Conservation (phyloP, 176 grass and related monocot genomes). For the Phoenix dactylifera region DNA sequence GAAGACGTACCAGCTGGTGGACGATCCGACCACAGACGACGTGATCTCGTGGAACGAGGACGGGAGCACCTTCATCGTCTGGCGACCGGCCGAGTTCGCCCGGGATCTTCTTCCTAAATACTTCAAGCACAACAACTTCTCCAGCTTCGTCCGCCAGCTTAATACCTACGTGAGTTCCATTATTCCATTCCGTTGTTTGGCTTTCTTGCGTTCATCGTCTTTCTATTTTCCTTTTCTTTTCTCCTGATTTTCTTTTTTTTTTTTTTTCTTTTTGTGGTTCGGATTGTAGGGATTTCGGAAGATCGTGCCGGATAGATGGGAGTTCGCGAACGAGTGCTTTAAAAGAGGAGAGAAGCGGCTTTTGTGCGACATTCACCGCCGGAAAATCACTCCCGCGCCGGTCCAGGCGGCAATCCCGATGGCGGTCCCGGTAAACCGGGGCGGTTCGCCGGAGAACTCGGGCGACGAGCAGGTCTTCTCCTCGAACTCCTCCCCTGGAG, state of each 20-base stretch:
- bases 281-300: slow-evolving; percentile 11
- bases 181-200: too few species aligned
- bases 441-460: not conserved
- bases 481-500: slow-evolving; percentile 6
- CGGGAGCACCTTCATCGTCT: slow-evolving; percentile 11
- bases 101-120: slow-evolving; percentile 12
- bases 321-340: slow-evolving; percentile 22
- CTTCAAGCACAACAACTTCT: slow-evolving; percentile 29
- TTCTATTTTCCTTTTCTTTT: too few species aligned
- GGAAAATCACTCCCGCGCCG: not conserved
- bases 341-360: slow-evolving; percentile 5
- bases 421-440: too few species aligned
- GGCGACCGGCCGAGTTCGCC: slow-evolving; percentile 18
- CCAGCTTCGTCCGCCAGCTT: slow-evolving; percentile 26
- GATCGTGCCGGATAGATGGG: slow-evolving; percentile 9
- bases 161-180: slow-evolving; percentile 12
- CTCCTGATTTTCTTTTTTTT: not conserved
- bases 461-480: slow-evolving; percentile 10
- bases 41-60: slow-evolving; percentile 17
- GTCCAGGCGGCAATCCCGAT: not conserved
- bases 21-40: slow-evolving; percentile 10
- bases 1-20: slow-evolving; percentile 17
- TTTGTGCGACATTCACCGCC: slow-evolving; percentile 8
- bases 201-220: too few species aligned
- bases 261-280: not conserved